Conservation (phyloP, 768 basidiomycete species). For the Boletus pseudopeckii region DNA sequence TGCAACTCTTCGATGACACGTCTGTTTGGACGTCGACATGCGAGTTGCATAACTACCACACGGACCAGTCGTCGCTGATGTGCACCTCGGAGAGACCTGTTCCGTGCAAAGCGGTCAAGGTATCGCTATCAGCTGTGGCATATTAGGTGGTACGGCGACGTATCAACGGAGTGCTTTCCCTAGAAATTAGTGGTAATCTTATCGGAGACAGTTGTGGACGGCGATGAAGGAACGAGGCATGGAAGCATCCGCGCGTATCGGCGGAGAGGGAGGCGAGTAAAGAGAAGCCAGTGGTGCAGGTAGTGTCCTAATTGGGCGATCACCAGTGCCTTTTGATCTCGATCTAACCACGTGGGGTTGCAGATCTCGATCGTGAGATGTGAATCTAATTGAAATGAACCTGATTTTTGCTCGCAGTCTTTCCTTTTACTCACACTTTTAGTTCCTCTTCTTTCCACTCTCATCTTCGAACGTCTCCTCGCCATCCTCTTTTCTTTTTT, state of each 20-base stretch:
- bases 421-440: conserved; percentile 29
- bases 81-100: too few species aligned
- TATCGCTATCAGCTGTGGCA: not conserved
- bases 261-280: not conserved
- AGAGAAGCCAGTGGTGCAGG: not conserved
- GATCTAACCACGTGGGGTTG: conserved; percentile 29
- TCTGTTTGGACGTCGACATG: too few species aligned
- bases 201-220: too few species aligned
- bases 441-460: conserved; percentile 28
- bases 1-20: too few species aligned
- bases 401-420: conserved; percentile 28
- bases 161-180: not conserved
- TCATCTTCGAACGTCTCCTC: conserved; percentile 18
- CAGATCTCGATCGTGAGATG: conserved; percentile 33
- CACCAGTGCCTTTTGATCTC: conserved; percentile 22
- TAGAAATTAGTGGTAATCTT: too few species aligned
- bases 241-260: not conserved
- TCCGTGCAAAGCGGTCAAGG: not conserved
- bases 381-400: conserved; percentile 34
- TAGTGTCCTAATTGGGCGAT: conserved; percentile 7
- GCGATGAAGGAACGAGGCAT: not conserved
- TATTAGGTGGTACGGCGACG: conserved; percentile 4
- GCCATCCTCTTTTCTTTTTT: not conserved
- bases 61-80: too few species aligned
- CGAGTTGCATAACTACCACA: too few species aligned